These are phyloP conservation scores for Clarireedia homoeocarpa DNA, from an alignment of 2,329 filamentous ascomycete genomes.

Conservation along the genomic window DNA sequence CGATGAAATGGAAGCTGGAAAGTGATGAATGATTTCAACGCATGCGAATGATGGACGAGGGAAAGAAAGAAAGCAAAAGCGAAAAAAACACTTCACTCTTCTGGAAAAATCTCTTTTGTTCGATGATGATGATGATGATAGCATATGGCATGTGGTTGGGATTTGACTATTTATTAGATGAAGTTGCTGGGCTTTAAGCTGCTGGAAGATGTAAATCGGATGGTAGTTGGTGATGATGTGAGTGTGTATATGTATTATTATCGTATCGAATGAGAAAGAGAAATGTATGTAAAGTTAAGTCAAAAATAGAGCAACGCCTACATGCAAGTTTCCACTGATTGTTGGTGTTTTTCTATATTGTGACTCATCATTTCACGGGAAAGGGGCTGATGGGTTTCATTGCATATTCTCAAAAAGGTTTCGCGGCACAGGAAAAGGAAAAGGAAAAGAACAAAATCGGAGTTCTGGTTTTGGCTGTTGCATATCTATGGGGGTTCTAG, in stretches of 20 bases:
- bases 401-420: not conserved
- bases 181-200: not conserved
- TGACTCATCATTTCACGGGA: not conserved
- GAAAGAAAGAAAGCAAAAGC: not conserved
- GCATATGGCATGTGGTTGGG: not conserved
- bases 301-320: not conserved
- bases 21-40: not conserved
- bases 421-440: not conserved
- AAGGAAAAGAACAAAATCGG: not conserved
- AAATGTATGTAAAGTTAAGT: not conserved
- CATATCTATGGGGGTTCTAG: not conserved
- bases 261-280: not conserved
- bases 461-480: not conserved
- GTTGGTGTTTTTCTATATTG: not conserved
- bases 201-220: not conserved
- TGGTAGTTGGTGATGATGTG: not conserved
- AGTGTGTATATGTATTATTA: not conserved
- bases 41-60: not conserved
- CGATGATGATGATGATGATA: not conserved
- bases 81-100: conserved; percentile 5
- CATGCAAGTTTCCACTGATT: too few relatives aligned
- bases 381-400: too few relatives aligned
- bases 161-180: not conserved
- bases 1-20: not conserved
- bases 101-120: conserved; percentile 1